Evolutionary conservation across 1,139 yeast genomes (phyloP).

Genomic region (Blastobotrys ciferrii): DNA sequence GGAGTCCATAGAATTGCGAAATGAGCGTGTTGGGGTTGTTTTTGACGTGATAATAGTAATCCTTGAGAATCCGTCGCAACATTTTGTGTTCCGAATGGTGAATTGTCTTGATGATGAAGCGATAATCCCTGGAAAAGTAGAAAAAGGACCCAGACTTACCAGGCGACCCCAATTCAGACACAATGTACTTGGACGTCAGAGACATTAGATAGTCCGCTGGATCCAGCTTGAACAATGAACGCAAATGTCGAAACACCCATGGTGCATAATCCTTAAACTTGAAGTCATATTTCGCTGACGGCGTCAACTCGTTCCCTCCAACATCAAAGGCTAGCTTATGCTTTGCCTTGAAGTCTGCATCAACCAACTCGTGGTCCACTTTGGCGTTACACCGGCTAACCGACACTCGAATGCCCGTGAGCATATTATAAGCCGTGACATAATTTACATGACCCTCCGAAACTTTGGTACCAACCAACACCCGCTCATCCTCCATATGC

Average conservation of each 20-base stretch:
- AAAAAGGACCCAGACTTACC: slow-evolving; percentile 97
- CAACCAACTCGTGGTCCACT: slow-evolving; percentile 67
- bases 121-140: slow-evolving; percentile 88
- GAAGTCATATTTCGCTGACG: slow-evolving; percentile 91
- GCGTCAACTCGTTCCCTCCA: slow-evolving; percentile 86
- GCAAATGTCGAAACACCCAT: slow-evolving; percentile 82
- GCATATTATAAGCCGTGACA: slow-evolving; percentile 93
- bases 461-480: slow-evolving; percentile 75
- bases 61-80: slow-evolving; percentile 67
- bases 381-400: slow-evolving; percentile 87
- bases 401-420: slow-evolving; percentile 94
- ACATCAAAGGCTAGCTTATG: slow-evolving; percentile 84
- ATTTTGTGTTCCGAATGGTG: slow-evolving; percentile 91
- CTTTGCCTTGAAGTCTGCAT: slow-evolving; percentile 64
- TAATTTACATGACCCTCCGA: slow-evolving; percentile 92
- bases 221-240: slow-evolving; percentile 79
- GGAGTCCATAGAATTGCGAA: slow-evolving; percentile 93
- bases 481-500: slow-evolving; percentile 57
- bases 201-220: slow-evolving; percentile 95
- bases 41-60: slow-evolving; percentile 78
- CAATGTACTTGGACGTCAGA: slow-evolving; percentile 85
- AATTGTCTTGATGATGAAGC: slow-evolving; percentile 92
- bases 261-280: slow-evolving; percentile 97
- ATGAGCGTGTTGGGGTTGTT: slow-evolving; percentile 83
- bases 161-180: slow-evolving; percentile 91